Conservation (phyloP, 306 rosid genomes). For the Lathyrus tuberosus region DNA sequence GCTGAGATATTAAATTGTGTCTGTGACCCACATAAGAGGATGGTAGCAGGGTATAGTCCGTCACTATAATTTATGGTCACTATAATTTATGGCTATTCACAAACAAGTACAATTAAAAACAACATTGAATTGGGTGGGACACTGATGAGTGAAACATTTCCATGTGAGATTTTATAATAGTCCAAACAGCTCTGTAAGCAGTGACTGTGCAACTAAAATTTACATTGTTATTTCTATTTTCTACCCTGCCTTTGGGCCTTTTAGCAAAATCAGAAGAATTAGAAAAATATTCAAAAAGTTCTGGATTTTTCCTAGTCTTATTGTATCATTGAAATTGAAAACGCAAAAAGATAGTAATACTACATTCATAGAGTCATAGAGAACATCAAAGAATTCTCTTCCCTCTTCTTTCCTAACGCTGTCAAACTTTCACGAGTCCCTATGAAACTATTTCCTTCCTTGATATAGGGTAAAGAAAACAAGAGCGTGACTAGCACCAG, state of each 20-base stretch:
- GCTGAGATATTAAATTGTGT: conserved; percentile 17
- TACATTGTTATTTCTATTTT: not conserved
- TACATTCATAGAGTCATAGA: not conserved
- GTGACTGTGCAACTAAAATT: conserved; percentile 1
- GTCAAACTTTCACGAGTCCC: conserved; percentile 43
- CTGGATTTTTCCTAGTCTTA: too few species aligned
- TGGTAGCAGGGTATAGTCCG: not conserved
- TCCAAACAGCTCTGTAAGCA: not conserved
- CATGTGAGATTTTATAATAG: conserved; percentile 12
- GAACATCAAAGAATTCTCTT: not conserved
- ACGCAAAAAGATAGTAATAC: too few species aligned
- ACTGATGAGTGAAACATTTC: conserved; percentile 30
- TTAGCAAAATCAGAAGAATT: conserved; percentile 2
- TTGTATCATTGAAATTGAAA: too few species aligned
- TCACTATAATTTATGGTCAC: conserved; percentile 6
- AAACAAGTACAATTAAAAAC: conserved; percentile 11
- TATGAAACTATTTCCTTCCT: conserved; percentile 39
- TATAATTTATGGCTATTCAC: conserved; percentile 23
- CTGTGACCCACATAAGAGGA: not conserved
- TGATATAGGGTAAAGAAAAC: conserved; percentile 44
- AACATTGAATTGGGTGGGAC: conserved; percentile 42
- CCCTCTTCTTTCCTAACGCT: not conserved
- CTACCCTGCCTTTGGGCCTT: conserved; percentile 1
- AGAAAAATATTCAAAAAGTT: conserved; percentile 17
- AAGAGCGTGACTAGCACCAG: conserved; percentile 24